A percentile compares a stretch with the other conserved stretches of the same genome.
phyloP scores from a whole-genome alignment of 2,329 filamentous ascomycete species.

The Canariomyces notabilis region DNA sequence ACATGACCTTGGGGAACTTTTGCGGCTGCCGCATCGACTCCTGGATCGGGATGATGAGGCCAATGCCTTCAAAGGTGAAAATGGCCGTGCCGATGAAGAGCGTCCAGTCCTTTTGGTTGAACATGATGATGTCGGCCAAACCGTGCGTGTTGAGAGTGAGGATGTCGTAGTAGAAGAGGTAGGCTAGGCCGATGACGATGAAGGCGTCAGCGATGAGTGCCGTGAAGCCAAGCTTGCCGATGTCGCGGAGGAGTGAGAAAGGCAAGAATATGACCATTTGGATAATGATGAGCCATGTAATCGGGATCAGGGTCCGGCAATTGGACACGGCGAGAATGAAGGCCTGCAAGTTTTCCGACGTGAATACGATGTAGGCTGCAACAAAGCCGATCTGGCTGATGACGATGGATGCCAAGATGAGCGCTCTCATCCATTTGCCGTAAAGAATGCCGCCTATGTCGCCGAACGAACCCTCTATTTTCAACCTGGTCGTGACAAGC shows the following conservation, averaged over 20 bases:
- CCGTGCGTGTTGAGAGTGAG: slow-evolving; percentile 72
- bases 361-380: slow-evolving; percentile 94
- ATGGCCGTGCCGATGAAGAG: slow-evolving; percentile 98
- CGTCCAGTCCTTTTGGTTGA: slow-evolving; percentile 91
- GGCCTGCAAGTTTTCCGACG: slow-evolving; percentile 89
- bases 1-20: slow-evolving; percentile 86
- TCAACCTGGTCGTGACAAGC: slow-evolving; percentile 78
- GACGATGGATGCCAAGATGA: slow-evolving; percentile 89
- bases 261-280: slow-evolving; percentile 95
- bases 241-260: slow-evolving; percentile 88
- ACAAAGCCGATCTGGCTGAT: slow-evolving; percentile 94
- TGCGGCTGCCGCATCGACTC: slow-evolving; percentile 89
- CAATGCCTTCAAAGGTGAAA: slow-evolving; percentile 97
- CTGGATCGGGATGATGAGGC: slow-evolving; percentile 95
- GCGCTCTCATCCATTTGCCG: slow-evolving; percentile 79
- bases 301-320: slow-evolving; percentile 78
- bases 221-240: slow-evolving; percentile 94
- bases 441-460: slow-evolving; percentile 92
- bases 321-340: slow-evolving; percentile 89
- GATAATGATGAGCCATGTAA: slow-evolving; percentile 86
- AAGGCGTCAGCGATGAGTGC: slow-evolving; percentile 91
- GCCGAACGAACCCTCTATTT: slow-evolving; percentile 90
- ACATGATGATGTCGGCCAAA: slow-evolving; percentile 78
- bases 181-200: slow-evolving; percentile 85
- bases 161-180: slow-evolving; percentile 94